A percentile compares a stretch with the other conserved stretches of the same genome.
These are phyloP conservation scores for Phialemonium atrogriseum DNA, from an alignment of 2,329 filamentous ascomycete species.

Conservation along the genomic window DNA sequence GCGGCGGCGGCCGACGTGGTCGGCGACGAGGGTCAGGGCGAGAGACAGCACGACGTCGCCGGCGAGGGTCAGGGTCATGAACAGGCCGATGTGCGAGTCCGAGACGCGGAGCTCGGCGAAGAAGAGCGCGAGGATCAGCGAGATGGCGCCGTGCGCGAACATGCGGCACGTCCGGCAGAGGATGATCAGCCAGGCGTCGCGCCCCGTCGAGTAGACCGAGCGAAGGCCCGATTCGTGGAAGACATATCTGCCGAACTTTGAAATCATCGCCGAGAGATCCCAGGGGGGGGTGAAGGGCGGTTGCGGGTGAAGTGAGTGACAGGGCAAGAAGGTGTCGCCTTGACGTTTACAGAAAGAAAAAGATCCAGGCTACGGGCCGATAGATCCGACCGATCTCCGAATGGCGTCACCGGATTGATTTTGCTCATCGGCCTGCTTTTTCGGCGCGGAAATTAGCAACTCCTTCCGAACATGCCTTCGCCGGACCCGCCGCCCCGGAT, in stretches of 20 bases:
- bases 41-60: constrained; percentile 54
- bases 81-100: constrained; percentile 52
- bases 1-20: constrained; percentile 46
- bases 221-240: constrained; percentile 40
- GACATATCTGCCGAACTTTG: constrained; percentile 5
- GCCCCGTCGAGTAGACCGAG: constrained; percentile 35
- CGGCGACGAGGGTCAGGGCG: constrained; percentile 48
- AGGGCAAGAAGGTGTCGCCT: no score
- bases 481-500: no score
- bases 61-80: constrained; percentile 55
- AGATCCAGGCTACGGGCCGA: no score
- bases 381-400: no score
- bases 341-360: no score
- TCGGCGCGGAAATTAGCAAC: no score
- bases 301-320: no score
- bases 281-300: no score
- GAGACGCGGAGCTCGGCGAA: constrained; percentile 46
- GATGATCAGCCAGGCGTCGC: constrained; percentile 46
- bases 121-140: constrained; percentile 54
- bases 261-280: no score
- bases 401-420: no score
- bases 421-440: no score
- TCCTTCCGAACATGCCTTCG: no score
- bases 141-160: constrained; percentile 55
- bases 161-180: constrained; percentile 43